phyloP scores from a whole-genome alignment of 768 basidiomycete species.

The Chlorophyllum brunneum region DNA sequence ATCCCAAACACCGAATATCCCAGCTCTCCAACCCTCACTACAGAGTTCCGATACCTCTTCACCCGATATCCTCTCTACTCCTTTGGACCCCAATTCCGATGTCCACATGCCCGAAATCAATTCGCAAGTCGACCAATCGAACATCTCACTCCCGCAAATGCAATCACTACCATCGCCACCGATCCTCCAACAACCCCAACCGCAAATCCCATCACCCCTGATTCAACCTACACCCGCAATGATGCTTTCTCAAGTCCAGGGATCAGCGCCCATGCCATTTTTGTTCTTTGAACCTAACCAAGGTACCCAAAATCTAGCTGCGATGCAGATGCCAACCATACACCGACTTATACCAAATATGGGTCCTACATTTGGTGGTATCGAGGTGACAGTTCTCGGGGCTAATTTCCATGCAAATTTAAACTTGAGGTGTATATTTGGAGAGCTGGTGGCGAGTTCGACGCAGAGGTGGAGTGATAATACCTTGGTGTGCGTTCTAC shows the following conservation, averaged over 20 bases:
- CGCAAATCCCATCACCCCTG: conserved; percentile 21
- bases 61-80: conserved; percentile 41
- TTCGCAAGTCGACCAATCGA: conserved; percentile 16
- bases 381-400: conserved; percentile 91
- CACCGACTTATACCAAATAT: conserved; percentile 81
- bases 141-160: conserved; percentile 11
- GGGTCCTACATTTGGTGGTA: conserved; percentile 89
- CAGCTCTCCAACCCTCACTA: conserved; percentile 33
- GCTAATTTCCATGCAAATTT: conserved; percentile 80
- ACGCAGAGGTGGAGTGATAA: conserved; percentile 92
- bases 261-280: conserved; percentile 45
- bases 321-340: conserved; percentile 61
- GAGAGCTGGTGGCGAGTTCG: conserved; percentile 73
- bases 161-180: conserved; percentile 15
- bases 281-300: conserved; percentile 58
- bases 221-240: conserved; percentile 22
- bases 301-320: conserved; percentile 40
- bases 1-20: conserved; percentile 15
- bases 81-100: conserved; percentile 38
- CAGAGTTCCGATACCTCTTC: conserved; percentile 45
- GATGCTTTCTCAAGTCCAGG: conserved; percentile 22
- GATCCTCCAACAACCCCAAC: conserved; percentile 22
- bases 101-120: conserved; percentile 33
- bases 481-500: conserved; percentile 87
- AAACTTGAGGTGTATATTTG: conserved; percentile 79